Evolutionary conservation across 2,329 filamentous ascomycete genomes (phyloP).

Genomic region (Colletotrichum endophyticum): DNA sequence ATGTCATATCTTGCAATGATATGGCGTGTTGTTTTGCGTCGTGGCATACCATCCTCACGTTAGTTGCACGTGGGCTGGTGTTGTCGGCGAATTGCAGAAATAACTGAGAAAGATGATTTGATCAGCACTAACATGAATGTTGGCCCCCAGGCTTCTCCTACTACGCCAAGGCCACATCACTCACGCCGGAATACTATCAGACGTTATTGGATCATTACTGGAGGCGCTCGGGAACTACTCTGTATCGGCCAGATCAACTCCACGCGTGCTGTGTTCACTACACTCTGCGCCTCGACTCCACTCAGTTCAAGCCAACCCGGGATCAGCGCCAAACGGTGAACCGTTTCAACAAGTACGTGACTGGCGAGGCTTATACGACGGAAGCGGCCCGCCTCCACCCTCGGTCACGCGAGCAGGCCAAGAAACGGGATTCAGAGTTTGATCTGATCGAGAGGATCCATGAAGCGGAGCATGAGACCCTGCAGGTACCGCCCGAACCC

Average conservation of each 20-base stretch:
- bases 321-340: conserved; percentile 80
- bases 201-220: conserved; percentile 75
- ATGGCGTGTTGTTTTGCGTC: neutral
- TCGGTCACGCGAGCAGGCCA: conserved; percentile 68
- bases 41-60: neutral
- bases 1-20: neutral
- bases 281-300: conserved; percentile 75
- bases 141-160: conserved; percentile 69
- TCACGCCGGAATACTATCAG: conserved; percentile 74
- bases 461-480: conserved; percentile 63
- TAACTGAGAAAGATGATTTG: neutral
- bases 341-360: conserved; percentile 74
- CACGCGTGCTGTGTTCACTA: conserved; percentile 93
- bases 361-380: conserved; percentile 71
- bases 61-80: neutral
- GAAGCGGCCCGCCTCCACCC: conserved; percentile 69
- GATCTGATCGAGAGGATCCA: conserved; percentile 71
- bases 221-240: conserved; percentile 73
- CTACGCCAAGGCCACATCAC: conserved; percentile 65
- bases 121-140: conserved; percentile 25
- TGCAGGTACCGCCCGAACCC: conserved; percentile 66
- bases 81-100: neutral
- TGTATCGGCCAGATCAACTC: conserved; percentile 81
- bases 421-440: conserved; percentile 70
- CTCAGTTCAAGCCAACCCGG: conserved; percentile 67